These are phyloP conservation scores for Cruciata laevipes DNA, from an alignment of 257 asterid genomes.

Conservation along the genomic window DNA sequence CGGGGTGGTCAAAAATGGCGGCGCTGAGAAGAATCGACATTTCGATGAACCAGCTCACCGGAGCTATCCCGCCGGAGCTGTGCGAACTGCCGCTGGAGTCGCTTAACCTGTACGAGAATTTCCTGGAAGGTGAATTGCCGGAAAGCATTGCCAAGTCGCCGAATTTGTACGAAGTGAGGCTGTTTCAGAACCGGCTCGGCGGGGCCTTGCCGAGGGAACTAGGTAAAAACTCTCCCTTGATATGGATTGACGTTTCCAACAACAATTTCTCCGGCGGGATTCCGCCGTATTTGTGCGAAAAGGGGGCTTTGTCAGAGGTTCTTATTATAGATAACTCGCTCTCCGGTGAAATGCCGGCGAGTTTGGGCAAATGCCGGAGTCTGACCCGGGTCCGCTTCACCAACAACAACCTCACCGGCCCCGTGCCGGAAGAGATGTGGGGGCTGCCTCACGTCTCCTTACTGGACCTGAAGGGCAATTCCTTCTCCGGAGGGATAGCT, in stretches of 20 bases:
- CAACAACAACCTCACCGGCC: slow-evolving; percentile 65
- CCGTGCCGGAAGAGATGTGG: slow-evolving; percentile 74
- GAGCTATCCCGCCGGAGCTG: slow-evolving; percentile 68
- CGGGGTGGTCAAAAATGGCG: slow-evolving; percentile 83
- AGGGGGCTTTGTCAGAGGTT: slow-evolving; percentile 59
- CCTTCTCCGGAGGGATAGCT: slow-evolving; percentile 67
- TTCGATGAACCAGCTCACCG: slow-evolving; percentile 77
- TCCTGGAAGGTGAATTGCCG: slow-evolving; percentile 60
- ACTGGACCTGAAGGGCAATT: slow-evolving; percentile 67
- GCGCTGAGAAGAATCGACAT: slow-evolving; percentile 70
- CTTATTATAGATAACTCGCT: slow-evolving; percentile 60
- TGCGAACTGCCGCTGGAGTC: slow-evolving; percentile 88
- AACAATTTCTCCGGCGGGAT: slow-evolving; percentile 63
- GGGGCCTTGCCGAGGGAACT: slow-evolving; percentile 63
- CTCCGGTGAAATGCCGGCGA: slow-evolving; percentile 67
- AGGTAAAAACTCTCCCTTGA: slow-evolving; percentile 63
- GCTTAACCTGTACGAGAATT: slow-evolving; percentile 76
- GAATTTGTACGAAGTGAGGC: slow-evolving; percentile 75
- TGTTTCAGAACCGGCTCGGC: slow-evolving; percentile 56
- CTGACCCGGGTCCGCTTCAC: slow-evolving; percentile 70
- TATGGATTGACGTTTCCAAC: slow-evolving; percentile 82
- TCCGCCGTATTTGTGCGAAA: slow-evolving; percentile 54
- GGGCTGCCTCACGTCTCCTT: slow-evolving; percentile 84
- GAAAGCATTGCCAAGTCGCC: slow-evolving; percentile 60
- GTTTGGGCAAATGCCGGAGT: slow-evolving; percentile 62